These are phyloP conservation scores for Tephrocybe sp. DNA, from an alignment of 768 basidiomycete species.

Conservation along the genomic window DNA sequence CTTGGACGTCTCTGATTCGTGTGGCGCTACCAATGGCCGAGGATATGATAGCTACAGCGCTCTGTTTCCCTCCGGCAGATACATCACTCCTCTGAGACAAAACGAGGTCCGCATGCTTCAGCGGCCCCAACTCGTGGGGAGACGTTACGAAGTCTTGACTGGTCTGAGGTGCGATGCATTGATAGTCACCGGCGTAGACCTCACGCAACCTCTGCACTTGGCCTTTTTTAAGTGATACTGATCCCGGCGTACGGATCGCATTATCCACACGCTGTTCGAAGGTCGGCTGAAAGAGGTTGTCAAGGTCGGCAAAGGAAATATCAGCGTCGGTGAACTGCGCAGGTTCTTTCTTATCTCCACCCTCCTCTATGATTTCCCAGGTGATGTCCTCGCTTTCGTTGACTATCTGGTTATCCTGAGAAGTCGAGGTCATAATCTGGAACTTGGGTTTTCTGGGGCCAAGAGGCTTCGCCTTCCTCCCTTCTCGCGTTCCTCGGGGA, in stretches of 20 bases:
- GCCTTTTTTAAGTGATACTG: background rate
- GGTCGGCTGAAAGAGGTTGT: constrained; percentile 20
- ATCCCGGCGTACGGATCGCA: background rate
- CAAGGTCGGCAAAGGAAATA: constrained; percentile 23
- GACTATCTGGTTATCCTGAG: constrained; percentile 3
- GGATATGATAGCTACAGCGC: constrained; percentile 39
- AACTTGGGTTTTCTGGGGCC: background rate
- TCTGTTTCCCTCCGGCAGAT: constrained; percentile 34
- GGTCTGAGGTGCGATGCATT: constrained; percentile 36
- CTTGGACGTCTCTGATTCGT: constrained; percentile 7
- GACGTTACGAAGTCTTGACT: constrained; percentile 26
- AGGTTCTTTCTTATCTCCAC: constrained; percentile 20
- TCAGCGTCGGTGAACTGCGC: constrained; percentile 21
- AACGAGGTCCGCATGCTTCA: constrained; percentile 41
- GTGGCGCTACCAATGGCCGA: constrained; percentile 7
- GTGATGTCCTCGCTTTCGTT: constrained; percentile 17
- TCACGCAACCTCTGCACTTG: constrained; percentile 21
- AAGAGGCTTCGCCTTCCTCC: background rate
- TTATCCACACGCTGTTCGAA: constrained; percentile 6
- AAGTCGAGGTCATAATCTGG: background rate
- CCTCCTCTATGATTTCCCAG: constrained; percentile 20
- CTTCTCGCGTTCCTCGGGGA: background rate
- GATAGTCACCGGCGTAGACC: constrained; percentile 49
- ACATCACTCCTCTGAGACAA: constrained; percentile 45
- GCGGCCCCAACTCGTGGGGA: constrained; percentile 35